Conservation (phyloP, 140 eudicot genomes). For the Senecio squalidus region DNA sequence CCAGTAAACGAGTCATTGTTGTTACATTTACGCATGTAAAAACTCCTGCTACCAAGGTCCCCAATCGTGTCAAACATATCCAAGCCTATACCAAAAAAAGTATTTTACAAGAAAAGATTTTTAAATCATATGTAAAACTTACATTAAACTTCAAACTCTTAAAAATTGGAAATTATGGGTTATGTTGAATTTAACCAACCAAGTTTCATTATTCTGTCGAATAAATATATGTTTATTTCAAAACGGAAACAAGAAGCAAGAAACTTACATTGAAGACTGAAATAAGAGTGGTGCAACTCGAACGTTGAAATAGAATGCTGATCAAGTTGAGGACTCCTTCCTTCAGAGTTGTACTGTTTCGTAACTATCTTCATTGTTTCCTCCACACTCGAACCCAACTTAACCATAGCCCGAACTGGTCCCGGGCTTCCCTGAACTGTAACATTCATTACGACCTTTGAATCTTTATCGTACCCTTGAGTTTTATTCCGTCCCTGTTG, state of each 20-base stretch:
- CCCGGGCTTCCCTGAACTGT: slow-evolving; percentile 91
- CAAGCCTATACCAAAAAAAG: slow-evolving; percentile 36
- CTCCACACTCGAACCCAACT: slow-evolving; percentile 67
- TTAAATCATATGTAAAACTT: background rate
- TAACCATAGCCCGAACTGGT: slow-evolving; percentile 67
- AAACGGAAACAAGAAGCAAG: background rate
- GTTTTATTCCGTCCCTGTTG: background rate
- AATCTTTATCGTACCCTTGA: slow-evolving; percentile 58
- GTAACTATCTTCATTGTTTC: slow-evolving; percentile 58
- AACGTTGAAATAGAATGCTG: slow-evolving; percentile 41
- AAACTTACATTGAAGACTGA: slow-evolving; percentile 62
- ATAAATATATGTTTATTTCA: background rate
- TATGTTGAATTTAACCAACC: no score
- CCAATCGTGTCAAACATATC: slow-evolving; percentile 52
- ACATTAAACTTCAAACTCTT: background rate
- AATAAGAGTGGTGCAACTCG: slow-evolving; percentile 61
- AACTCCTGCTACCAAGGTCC: slow-evolving; percentile 74
- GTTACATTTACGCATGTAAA: slow-evolving; percentile 58
- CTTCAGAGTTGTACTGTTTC: slow-evolving; percentile 56
- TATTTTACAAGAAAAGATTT: background rate
- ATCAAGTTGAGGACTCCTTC: slow-evolving; percentile 59
- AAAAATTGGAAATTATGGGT: no score
- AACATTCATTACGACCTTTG: slow-evolving; percentile 85
- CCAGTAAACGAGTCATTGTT: background rate
- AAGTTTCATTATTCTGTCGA: no score